These are phyloP conservation scores for Davidsoniella neocaledoniae DNA, from an alignment of 2,329 filamentous ascomycete species.

Conservation along the genomic window DNA sequence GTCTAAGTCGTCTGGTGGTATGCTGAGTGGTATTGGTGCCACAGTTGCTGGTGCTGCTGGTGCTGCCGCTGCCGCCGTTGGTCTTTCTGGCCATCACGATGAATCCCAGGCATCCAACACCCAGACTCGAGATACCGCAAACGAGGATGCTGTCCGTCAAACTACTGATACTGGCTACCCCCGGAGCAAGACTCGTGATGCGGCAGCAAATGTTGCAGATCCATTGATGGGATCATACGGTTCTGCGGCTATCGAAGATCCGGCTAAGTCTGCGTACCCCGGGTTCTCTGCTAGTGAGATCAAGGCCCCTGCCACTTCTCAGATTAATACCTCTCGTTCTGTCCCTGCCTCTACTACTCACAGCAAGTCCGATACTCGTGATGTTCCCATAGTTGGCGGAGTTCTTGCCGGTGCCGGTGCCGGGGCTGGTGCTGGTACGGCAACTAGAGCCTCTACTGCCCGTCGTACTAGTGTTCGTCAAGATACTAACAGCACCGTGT, in stretches of 20 bases:
- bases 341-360: not conserved
- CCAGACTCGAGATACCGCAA: not conserved
- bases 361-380: not conserved
- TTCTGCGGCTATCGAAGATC: not conserved
- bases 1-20: constrained; percentile 1
- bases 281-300: not conserved
- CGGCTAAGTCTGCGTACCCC: not conserved
- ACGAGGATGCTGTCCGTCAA: not conserved
- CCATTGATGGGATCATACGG: not conserved
- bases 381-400: not conserved
- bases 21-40: constrained; percentile 9
- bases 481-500: not conserved
- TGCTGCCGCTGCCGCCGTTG: constrained; percentile 10
- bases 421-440: not conserved
- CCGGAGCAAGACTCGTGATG: not conserved
- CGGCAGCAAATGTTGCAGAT: not conserved
- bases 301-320: not conserved
- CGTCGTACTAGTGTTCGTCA: not conserved
- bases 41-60: constrained; percentile 12
- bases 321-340: not conserved
- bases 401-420: not conserved
- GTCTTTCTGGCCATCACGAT: constrained; percentile 1
- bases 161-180: too few species aligned
- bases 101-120: not conserved
- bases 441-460: not conserved